Base-by-base conservation (phyloP, 192 early-diverging fungal genomes). In the Coemansia sp. region DNA sequence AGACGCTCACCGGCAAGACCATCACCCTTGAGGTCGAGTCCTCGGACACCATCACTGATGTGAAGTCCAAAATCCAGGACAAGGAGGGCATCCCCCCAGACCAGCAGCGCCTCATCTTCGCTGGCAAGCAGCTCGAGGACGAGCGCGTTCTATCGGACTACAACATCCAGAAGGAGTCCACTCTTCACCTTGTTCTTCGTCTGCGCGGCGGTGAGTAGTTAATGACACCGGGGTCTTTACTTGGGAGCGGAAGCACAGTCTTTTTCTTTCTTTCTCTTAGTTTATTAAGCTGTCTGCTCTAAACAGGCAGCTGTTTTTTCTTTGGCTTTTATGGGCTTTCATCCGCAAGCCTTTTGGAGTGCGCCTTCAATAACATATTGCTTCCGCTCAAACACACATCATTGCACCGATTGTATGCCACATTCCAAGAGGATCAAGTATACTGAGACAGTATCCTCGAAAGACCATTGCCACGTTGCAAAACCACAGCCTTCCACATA, bases 1-100 rank as follows among this genome's bases (percentile, higher is more conserved):
- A 93, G 86, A 91, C 92, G 33, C 83, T 97, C 9, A 97, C 95
- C 36, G 95, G 95, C 65, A 97, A 95, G 87, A 97, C 95, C n/a
- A n/a, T n/a, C n/a, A n/a, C n/a, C n/a, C n/a, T n/a, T n/a, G n/a
- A 88, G 72, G 94, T 91, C 25, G 89, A 91, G 76, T 88, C 87
- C 30, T 84, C 81, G 19, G 88, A 90, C 64, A 74, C 84, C 57
- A 91, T 93, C 58, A 88, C 91, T 37, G 85, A 88, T 62, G 89
- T 94, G 68, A 93, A 94, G 86, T 50, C 64, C 50, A 91, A 90
- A 84, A 93, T 93, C 48, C 89, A 91, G 79, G 89, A 93, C 61
- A 92, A 90, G 84, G 92, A 93, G 77, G 91, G 91, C 38, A 93
- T 92, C 38, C 90, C 90, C 23, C 90, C 90, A 55, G 90, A 92